Evolutionary conservation across 176 grass and related monocot genomes (phyloP), one percentile per base, ranked within the genome.

Genomic region (Juncus inflexus): DNA sequence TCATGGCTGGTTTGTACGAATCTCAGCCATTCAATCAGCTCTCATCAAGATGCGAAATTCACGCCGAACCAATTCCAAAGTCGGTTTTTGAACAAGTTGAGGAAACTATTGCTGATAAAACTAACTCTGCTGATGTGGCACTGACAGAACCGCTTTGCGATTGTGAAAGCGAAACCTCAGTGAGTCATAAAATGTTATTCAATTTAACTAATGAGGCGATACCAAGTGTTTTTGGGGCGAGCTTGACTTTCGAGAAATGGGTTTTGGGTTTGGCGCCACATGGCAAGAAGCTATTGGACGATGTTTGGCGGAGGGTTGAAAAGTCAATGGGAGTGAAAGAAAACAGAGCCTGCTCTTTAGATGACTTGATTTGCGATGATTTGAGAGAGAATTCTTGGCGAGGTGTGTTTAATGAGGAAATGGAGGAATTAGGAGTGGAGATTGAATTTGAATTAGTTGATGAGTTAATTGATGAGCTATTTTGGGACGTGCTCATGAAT

Each of bases 161-260:
- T 47, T 47, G 43, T 47, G 61, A 75, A 10, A 61, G 56, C 3
- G 42, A 5, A 50, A 37, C 15, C 9, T 9, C 15, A 47, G 38
- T 84, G 13, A 84, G 78, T 63, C 86, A 78, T 60, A 84, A 65
- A 37, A 80, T 94, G 52, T 77, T 95, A 12, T 95, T 95, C 70
- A 83, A 95, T 66, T 77, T 95, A 39, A 77, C 81, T 37, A 90
- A 95, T 54, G 86, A 95, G 71, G 76, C 63, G 6, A 67, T 95
- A 62, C 77, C 80, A 0, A 77, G 63, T 37, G 77, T 65, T 40
- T 38, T 80, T 40, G 79, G 55, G 6, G 12, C 49, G 45, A 4
- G 65, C 70, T 45, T 82, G 61, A 80, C 71, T 50, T 86, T 84
- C 78, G 78, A 76, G 62, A 90, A 60, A 52, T 65, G 77, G 50